Base-by-base conservation (phyloP, 106 monocot species). In the Dendrobium chrysotoxum region DNA sequence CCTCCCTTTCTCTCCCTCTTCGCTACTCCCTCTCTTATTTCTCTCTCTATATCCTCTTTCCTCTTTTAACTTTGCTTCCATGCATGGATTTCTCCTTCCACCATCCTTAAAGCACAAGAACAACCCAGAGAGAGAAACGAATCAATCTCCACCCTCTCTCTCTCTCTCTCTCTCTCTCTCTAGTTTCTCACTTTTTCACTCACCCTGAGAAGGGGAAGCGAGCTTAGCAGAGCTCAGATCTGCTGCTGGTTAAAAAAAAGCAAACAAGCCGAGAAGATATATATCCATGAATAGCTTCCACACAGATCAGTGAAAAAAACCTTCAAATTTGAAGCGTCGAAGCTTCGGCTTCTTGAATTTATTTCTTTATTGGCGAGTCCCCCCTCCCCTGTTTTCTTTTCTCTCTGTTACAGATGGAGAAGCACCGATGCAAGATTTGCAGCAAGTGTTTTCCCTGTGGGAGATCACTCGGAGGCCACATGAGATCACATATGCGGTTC, bases 401-500 rank as follows among this genome's bases (percentile, higher is more conserved):
- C 42, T 74, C 76, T 47, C 26, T 50, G 76, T 26, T 76, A 47
- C 47, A 81, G 75, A 81, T 61, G 23, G 26, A 78, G 57, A 84
- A 79, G 81, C 92, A 87, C 40, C 0, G 55, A 4, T 90, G 86
- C 82, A 89, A 76, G 81, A 28, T 84, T 67, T 88, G 90, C 71
- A 15, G 53, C 55, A 89, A 82, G 75, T 57, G 76, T 10, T 92
- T 92, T 83, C 77, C 80, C 21, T 81, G 74, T 39, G 84, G 89
- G 77, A 82, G 85, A 35, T 87, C 92, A 1, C 83, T 92, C 8
- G 89, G 88, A 26, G 86, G 92, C 3, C 89, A 92, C 86, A 90
- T 92, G 92, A 82, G 90, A 73, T 87, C 86, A 4, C 92, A 92
- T 75, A 23, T 79, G 31, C 40, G 58, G 5, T 35, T 28, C 41